Conservation (phyloP, 208 protist species). For the Eutreptiella sp. region DNA sequence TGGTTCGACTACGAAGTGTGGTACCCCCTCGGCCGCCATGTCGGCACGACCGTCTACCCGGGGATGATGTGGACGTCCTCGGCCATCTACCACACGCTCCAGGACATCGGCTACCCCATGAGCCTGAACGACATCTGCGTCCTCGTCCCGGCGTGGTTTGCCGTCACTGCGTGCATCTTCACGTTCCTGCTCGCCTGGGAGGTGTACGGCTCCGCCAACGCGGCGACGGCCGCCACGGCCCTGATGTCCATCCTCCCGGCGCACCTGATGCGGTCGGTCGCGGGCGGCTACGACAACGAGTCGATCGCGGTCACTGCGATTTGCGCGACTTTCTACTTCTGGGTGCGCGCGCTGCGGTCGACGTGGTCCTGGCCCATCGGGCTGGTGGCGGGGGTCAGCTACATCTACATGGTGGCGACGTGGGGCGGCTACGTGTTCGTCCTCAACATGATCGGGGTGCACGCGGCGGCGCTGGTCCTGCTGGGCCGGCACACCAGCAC, state of each 20-base stretch:
- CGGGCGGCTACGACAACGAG: conserved; percentile 98
- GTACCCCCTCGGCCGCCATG: conserved; percentile 95
- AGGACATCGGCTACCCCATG: conserved; percentile 58
- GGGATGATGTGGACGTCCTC: conserved; percentile 92
- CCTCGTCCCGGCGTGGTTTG: conserved; percentile 85
- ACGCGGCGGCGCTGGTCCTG: conserved; percentile 78
- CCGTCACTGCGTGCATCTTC: conserved; percentile 69
- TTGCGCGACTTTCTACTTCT: conserved; percentile 85
- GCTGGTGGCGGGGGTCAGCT: conserved; percentile 52
- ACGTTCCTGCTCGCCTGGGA: conserved; percentile 75
- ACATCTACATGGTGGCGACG: conserved; percentile 79
- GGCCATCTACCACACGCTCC: conserved; percentile 73
- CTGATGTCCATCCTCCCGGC: conserved; percentile 50
- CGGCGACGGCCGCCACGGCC: conserved; percentile 69
- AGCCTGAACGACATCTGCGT: conserved; percentile 93
- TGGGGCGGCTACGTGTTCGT: conserved; percentile 98
- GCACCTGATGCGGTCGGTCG: conserved; percentile 95
- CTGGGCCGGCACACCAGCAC: conserved; percentile 64
- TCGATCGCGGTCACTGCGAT: conserved; percentile 93
- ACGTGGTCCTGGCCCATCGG: conserved; percentile 46
- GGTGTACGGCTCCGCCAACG: conserved; percentile 58
- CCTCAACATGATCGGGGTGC: conserved; percentile 91
- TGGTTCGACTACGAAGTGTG: conserved; percentile 97
- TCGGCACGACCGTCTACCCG: conserved; percentile 95
- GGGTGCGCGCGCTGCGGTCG: conserved; percentile 56